Evolutionary conservation across 148 eudicot species (phyloP).

Genomic region (Nepenthes mirabilis): DNA sequence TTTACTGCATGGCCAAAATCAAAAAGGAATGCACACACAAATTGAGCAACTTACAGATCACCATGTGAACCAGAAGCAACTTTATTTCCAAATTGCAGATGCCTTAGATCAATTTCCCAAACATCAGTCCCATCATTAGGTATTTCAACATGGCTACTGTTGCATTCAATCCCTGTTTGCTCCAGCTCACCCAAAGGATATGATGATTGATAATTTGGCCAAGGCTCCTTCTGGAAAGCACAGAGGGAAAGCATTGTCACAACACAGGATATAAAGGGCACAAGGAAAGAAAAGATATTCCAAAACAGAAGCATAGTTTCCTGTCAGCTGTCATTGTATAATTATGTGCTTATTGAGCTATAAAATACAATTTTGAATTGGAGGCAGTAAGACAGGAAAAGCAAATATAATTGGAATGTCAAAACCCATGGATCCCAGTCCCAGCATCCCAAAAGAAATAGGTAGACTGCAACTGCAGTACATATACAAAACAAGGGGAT

Average conservation of each 20-base stretch:
- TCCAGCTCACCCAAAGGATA: slow-evolving; percentile 35
- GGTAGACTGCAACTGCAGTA: too few relatives aligned
- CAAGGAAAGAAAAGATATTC: neutral
- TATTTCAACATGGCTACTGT: slow-evolving; percentile 55
- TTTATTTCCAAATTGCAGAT: slow-evolving; percentile 59
- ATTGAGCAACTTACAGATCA: slow-evolving; percentile 64
- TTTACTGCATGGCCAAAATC: neutral
- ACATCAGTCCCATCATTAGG: slow-evolving; percentile 96
- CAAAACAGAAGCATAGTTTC: neutral
- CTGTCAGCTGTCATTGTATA: too few relatives aligned
- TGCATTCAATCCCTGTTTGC: slow-evolving; percentile 27
- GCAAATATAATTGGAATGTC: too few relatives aligned
- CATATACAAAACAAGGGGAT: too few relatives aligned
- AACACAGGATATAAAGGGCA: neutral
- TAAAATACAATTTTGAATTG: too few relatives aligned
- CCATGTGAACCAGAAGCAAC: slow-evolving; percentile 97
- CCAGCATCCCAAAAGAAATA: too few relatives aligned
- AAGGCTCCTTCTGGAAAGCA: slow-evolving; percentile 52
- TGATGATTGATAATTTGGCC: slow-evolving; percentile 51
- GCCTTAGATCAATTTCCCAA: slow-evolving; percentile 93
- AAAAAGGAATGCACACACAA: neutral
- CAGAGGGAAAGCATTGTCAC: slow-evolving; percentile 3
- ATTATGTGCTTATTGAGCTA: too few relatives aligned
- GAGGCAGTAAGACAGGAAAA: too few relatives aligned
- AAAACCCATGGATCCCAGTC: too few relatives aligned